Conservation (phyloP, 2,329 filamentous ascomycete species). For the Fusarium sp. region DNA sequence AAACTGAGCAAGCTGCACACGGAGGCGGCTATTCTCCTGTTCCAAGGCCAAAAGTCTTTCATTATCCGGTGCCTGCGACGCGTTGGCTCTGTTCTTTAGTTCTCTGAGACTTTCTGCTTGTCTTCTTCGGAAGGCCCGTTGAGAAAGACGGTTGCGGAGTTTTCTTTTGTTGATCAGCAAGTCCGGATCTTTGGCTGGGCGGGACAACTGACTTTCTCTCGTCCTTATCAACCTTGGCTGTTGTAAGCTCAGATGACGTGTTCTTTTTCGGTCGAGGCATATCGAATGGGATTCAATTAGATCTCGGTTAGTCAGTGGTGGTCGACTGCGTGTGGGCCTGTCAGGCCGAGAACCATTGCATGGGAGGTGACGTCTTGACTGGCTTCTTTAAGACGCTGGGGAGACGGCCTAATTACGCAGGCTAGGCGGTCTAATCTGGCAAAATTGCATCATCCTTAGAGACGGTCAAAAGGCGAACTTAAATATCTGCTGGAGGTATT, state of each 20-base stretch:
- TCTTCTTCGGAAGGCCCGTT: constrained; percentile 1
- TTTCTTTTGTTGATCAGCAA: not conserved
- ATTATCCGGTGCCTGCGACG: not conserved
- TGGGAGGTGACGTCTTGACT: not conserved
- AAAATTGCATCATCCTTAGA: not conserved
- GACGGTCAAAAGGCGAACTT: not conserved
- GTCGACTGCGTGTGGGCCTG: not conserved
- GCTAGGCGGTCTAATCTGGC: not conserved
- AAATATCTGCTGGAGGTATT: not conserved
- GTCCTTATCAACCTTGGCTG: not conserved
- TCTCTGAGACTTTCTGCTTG: not conserved
- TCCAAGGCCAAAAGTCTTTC: not conserved
- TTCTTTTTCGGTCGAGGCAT: not conserved
- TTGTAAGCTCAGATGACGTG: not conserved
- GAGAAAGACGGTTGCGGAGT: constrained; percentile 2
- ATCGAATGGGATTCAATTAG: not conserved
- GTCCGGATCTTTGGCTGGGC: not conserved
- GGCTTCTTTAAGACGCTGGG: not conserved
- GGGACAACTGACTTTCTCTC: not conserved
- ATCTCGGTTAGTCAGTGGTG: not conserved
- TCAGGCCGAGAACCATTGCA: not conserved
- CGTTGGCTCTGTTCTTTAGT: not conserved
- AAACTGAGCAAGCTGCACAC: not conserved
- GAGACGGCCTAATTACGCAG: not conserved
- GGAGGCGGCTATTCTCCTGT: not conserved